These are phyloP conservation scores for Hypoxylon lienhwacheense DNA, from an alignment of 495 filamentous ascomycete genomes.

Conservation along the genomic window DNA sequence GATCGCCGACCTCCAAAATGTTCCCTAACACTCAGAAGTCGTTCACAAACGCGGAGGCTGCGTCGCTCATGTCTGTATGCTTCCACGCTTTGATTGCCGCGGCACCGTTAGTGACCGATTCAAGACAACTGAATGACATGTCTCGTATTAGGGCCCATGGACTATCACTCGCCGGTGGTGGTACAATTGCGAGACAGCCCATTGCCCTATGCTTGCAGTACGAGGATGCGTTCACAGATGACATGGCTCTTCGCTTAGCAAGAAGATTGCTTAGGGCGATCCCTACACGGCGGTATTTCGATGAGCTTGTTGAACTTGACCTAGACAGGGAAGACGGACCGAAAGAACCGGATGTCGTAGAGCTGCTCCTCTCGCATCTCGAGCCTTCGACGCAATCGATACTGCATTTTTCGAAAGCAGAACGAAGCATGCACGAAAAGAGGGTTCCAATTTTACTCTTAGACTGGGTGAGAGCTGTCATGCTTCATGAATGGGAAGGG, in stretches of 20 bases:
- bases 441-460: conserved; percentile 61
- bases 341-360: conserved; percentile 48
- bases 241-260: conserved; percentile 54
- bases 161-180: conserved; percentile 42
- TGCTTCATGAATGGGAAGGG: conserved; percentile 78
- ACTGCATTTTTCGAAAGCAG: conserved; percentile 50
- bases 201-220: conserved; percentile 54
- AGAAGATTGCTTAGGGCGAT: conserved; percentile 56
- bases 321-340: conserved; percentile 28
- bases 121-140: conserved; percentile 51
- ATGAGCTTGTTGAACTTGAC: conserved; percentile 46
- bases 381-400: conserved; percentile 46
- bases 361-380: conserved; percentile 51
- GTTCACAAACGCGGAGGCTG: conserved; percentile 51
- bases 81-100: conserved; percentile 56
- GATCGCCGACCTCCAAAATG: conserved; percentile 45
- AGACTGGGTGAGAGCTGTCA: conserved; percentile 76
- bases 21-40: conserved; percentile 42
- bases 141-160: conserved; percentile 55
- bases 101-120: conserved; percentile 50
- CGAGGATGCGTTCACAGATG: conserved; percentile 58
- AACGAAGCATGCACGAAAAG: conserved; percentile 53
- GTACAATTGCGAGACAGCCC: conserved; percentile 43
- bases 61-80: conserved; percentile 54
- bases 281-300: conserved; percentile 49